Conservation (phyloP, 139 green algal genomes). For the Astrephomene gubernaculifera region DNA sequence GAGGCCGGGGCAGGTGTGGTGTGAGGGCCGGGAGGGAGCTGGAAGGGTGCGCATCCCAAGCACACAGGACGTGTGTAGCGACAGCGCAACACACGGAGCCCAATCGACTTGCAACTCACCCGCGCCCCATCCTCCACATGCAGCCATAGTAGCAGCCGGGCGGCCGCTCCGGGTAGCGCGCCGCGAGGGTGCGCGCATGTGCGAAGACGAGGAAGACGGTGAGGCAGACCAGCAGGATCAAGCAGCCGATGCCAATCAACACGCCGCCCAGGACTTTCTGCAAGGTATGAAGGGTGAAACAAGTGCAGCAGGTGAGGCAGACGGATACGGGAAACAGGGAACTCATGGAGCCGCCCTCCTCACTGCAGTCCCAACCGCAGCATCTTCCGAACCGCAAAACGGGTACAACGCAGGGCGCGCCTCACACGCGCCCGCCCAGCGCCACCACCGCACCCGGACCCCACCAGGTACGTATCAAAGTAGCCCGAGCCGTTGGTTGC, state of each 20-base stretch:
- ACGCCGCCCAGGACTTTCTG: not conserved
- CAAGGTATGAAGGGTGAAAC: not conserved
- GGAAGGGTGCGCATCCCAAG: too few relatives aligned
- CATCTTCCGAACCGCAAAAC: not conserved
- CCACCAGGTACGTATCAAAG: not conserved
- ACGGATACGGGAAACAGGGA: not conserved
- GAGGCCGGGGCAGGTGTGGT: too few relatives aligned
- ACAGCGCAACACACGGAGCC: too few relatives aligned
- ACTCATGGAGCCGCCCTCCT: not conserved
- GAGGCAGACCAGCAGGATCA: not conserved
- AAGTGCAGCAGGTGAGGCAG: not conserved
- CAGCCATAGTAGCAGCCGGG: not conserved
- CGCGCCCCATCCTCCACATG: not conserved
- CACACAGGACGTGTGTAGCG: too few relatives aligned
- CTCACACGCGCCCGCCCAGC: not conserved
- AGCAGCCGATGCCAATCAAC: not conserved
- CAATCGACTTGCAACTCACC: too few relatives aligned
- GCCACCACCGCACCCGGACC: not conserved
- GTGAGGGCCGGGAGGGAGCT: too few relatives aligned
- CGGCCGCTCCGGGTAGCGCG: not conserved
- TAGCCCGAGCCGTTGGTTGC: not conserved
- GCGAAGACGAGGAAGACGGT: not conserved
- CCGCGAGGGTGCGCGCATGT: not conserved
- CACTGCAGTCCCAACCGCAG: not conserved
- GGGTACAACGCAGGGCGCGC: not conserved